phyloP scores from a whole-genome alignment of 176 grass and related monocot species.

The Guadua angustifolia region DNA sequence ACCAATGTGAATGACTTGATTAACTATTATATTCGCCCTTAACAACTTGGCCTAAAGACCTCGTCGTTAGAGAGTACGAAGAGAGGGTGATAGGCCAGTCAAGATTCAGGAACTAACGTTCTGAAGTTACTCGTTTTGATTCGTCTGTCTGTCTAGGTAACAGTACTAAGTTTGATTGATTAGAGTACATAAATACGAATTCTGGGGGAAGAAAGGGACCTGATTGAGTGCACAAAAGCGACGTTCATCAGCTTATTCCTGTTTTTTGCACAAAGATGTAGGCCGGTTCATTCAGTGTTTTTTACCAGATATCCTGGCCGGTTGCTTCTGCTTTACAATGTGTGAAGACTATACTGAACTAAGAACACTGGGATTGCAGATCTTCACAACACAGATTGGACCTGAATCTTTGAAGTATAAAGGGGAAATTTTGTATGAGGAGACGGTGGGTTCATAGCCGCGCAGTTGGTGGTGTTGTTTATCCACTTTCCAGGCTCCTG shows the following conservation, averaged over 20 bases:
- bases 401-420: background rate
- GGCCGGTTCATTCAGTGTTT: background rate
- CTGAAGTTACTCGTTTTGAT: background rate
- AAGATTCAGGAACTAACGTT: too few relatives aligned
- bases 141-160: background rate
- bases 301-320: background rate
- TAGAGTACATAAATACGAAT: background rate
- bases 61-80: background rate
- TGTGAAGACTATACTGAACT: too few relatives aligned
- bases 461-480: background rate
- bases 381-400: background rate
- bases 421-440: background rate
- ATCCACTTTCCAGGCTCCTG: constrained; percentile 17
- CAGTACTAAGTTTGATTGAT: too few relatives aligned
- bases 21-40: background rate
- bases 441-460: too few relatives aligned
- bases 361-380: too few relatives aligned
- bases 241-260: background rate
- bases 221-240: background rate
- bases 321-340: too few relatives aligned
- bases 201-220: background rate
- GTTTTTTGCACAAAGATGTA: background rate
- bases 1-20: background rate
- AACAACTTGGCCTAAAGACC: background rate
- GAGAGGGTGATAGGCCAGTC: too few relatives aligned